Evolutionary conservation across 305 asterid genomes (phyloP).

Genomic region (Solanum hybrid): DNA sequence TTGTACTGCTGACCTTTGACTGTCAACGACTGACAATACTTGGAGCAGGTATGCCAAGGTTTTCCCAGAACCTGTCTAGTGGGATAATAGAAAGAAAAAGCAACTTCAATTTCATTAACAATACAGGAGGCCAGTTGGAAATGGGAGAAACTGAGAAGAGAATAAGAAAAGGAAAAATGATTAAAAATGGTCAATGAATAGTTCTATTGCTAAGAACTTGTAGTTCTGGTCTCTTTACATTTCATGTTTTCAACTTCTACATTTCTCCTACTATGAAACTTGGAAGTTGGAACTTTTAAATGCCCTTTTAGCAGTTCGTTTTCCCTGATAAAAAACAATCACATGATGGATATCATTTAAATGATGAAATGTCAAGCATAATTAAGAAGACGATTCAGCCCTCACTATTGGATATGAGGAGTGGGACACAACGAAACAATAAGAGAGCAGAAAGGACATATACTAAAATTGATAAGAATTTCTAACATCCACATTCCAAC

Average conservation of each 20-base stretch:
- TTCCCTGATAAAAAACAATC: not conserved
- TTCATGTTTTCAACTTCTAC: not conserved
- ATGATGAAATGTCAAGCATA: not conserved
- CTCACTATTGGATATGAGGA: not conserved
- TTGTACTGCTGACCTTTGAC: conserved; percentile 72
- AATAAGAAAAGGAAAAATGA: not conserved
- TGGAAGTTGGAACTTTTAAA: not conserved
- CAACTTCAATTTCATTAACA: conserved; percentile 13
- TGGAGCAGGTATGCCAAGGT: conserved; percentile 75
- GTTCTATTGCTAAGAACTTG: not conserved
- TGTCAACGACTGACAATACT: conserved; percentile 53
- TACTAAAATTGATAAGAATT: not conserved
- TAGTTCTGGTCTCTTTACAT: not conserved
- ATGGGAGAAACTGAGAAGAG: not conserved
- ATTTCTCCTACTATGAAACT: not conserved
- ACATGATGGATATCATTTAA: not conserved
- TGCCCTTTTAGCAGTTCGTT: not conserved
- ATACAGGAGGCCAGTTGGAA: conserved; percentile 8
- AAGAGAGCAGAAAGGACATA: not conserved
- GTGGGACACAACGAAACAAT: not conserved
- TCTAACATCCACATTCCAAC: not conserved
- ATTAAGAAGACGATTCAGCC: not conserved
- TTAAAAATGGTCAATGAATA: not conserved
- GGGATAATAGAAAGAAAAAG: conserved; percentile 9
- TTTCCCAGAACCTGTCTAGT: conserved; percentile 98